Percentiles rank a stretch among this genome's conserved stretches.
Evolutionary conservation across 305 asterid genomes (phyloP).

Genomic region (Stenogyne calaminthoides): DNA sequence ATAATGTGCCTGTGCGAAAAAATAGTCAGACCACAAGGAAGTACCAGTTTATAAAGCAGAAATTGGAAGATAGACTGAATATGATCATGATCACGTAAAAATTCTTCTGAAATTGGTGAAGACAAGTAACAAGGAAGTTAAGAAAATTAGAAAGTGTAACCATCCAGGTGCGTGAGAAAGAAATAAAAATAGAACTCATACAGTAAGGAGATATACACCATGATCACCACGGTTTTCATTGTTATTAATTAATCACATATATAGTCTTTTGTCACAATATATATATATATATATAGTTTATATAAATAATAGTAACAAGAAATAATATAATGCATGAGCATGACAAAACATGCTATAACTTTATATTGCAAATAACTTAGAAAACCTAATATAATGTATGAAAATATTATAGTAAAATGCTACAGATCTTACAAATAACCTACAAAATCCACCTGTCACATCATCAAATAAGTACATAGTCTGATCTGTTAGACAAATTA

Average conservation of each 20-base stretch:
- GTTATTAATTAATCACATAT: slow-evolving; percentile 1
- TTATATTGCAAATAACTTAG: neutral
- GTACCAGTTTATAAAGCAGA: slow-evolving; percentile 2
- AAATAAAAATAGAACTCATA: neutral
- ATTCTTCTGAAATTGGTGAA: neutral
- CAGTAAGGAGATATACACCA: neutral
- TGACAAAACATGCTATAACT: neutral
- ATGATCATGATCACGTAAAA: neutral
- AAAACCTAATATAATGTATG: neutral
- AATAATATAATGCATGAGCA: neutral
- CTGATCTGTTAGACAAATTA: neutral
- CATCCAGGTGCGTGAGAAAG: neutral
- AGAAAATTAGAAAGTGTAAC: slow-evolving; percentile 17
- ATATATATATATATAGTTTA: neutral
- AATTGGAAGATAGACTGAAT: neutral
- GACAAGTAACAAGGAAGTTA: neutral
- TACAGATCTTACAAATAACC: neutral
- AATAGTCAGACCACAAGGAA: slow-evolving; percentile 14
- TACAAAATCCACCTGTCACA: neutral
- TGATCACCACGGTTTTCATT: neutral
- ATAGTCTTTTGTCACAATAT: neutral
- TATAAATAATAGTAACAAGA: neutral
- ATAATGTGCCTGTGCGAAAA: slow-evolving; percentile 72
- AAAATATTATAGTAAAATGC: neutral
- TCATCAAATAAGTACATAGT: slow-evolving; percentile 9